A percentile compares a stretch with the other conserved stretches of the same genome.
Conservation (phyloP, 1,139 yeast genomes). For the Nakaseomyces uthaithaninus region DNA sequence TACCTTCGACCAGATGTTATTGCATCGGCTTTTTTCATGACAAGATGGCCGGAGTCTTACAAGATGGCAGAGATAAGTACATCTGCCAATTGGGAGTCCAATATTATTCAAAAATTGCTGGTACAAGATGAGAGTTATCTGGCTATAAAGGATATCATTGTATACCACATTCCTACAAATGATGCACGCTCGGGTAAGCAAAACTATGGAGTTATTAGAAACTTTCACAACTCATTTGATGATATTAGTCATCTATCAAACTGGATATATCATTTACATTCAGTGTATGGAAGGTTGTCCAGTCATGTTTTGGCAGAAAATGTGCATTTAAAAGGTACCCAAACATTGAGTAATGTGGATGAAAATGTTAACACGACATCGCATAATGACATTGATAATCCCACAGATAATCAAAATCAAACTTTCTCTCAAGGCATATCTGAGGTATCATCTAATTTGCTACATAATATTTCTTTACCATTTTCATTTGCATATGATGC, state of each 20-base stretch:
- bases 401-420: neutral
- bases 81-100: conserved; percentile 26
- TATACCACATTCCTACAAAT: conserved; percentile 27
- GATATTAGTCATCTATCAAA: conserved; percentile 25
- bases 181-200: conserved; percentile 12
- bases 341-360: neutral
- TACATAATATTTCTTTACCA: conserved; percentile 29
- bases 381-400: neutral
- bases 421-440: conserved; percentile 5
- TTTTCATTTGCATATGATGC: conserved; percentile 31
- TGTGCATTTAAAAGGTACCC: conserved; percentile 20
- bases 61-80: conserved; percentile 20
- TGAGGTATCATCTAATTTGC: conserved; percentile 15
- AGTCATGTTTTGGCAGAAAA: conserved; percentile 29
- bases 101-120: conserved; percentile 23
- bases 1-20: conserved; percentile 21
- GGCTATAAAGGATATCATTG: conserved; percentile 28
- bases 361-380: neutral
- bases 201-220: conserved; percentile 26
- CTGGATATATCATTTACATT: conserved; percentile 29
- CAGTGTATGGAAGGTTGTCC: conserved; percentile 24
- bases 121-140: conserved; percentile 25
- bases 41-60: conserved; percentile 20
- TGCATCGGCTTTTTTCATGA: conserved; percentile 19
- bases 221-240: conserved; percentile 22